Base-by-base conservation (phyloP, 805 yeast species). In the Pichia californica region DNA sequence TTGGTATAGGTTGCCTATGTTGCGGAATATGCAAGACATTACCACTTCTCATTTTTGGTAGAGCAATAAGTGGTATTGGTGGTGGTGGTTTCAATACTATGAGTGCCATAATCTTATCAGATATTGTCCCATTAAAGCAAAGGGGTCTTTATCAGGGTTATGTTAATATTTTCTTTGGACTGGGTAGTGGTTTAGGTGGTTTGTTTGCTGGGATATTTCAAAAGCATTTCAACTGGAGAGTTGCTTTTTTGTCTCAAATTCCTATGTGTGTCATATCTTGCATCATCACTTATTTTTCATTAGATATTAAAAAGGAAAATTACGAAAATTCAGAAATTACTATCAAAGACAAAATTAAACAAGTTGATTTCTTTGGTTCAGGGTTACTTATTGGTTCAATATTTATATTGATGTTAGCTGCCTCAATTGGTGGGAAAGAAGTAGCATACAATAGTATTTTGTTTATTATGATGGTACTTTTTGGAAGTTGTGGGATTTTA, bases 81-180 rank as follows among this genome's bases (percentile, higher is more conserved):
- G 95, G 93, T 10, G 93, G 95, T 6, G 96, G 96, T 1, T 74
- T 88, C 55, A 77, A 81, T 39, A 73, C 89, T 0, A 66, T 87
- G 52, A 75, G 86, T 15, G 81, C 95, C 7, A 83, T 88, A 45
- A 73, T 88, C 3, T 73, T 83, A 52, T 77, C 86, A 23, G 96
- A 88, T 61, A 67, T 86, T 36, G 81, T 88, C 21, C 80, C 93
- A 2, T 71, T 83, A 48, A 70, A 91, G 43, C 77, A 81, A 33
- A 70, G 96, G 45, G 95, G 94, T 2, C 61, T 85, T 26, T 86
- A 77, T 60, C 96, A 88, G 58, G 96, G 96, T 0, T 59, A 84
- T 40, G 83, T 83, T 29, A 88, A 88, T 58, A 68, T 88, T 16
- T 78, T 77, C 33, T 88, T 74, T 56, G 91, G 88, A 13, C 56